Evolutionary conservation across 2,329 filamentous ascomycete species (phyloP).

Genomic region (Colletotrichum orbiculare): DNA sequence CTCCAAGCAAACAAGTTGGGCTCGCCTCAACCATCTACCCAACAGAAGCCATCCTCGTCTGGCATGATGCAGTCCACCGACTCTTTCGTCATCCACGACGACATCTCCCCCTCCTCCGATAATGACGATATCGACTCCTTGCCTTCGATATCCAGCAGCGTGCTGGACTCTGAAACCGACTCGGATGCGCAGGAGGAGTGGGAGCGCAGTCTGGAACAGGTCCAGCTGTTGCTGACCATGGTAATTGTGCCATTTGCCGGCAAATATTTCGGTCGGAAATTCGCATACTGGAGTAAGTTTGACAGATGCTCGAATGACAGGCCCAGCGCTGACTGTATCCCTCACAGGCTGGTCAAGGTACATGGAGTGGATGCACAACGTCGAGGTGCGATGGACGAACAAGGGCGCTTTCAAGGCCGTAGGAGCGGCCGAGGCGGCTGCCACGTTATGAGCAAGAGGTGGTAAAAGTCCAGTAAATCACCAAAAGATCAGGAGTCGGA

Average conservation of each 20-base stretch:
- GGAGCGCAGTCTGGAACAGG: conserved; percentile 92
- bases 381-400: conserved; percentile 76
- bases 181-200: conserved; percentile 95
- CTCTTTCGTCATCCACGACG: conserved; percentile 64
- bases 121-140: conserved; percentile 72
- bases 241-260: conserved; percentile 92
- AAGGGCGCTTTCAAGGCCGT: conserved; percentile 71
- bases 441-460: conserved; percentile 57
- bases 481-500: too few relatives aligned
- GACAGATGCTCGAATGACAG: not conserved
- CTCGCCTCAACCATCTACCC: not conserved
- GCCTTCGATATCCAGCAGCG: conserved; percentile 66
- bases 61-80: conserved; percentile 52
- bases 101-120: conserved; percentile 56
- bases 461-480: too few relatives aligned
- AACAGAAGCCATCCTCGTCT: conserved; percentile 37
- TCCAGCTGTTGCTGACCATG: conserved; percentile 94
- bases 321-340: not conserved
- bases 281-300: conserved; percentile 91
- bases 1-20: conserved; percentile 6
- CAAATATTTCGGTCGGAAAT: conserved; percentile 94
- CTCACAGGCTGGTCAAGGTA: conserved; percentile 87
- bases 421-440: conserved; percentile 71
- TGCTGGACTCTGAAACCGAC: conserved; percentile 64
- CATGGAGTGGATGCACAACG: conserved; percentile 92